Base-by-base conservation (phyloP, 176 grass and related monocot genomes). In the Triticum timopheevii region DNA sequence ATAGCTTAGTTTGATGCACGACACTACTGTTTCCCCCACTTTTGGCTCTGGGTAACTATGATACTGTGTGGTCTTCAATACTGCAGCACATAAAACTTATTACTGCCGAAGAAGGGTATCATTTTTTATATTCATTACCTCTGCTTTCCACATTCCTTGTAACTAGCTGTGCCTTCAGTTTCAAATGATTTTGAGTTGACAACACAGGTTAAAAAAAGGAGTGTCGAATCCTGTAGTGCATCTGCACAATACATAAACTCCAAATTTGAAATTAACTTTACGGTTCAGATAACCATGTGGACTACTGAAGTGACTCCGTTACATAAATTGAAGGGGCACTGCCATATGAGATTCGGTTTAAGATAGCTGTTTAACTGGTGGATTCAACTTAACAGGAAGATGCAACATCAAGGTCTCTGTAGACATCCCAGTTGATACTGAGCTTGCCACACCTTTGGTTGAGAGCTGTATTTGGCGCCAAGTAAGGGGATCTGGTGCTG, bases 401-500 rank as follows among this genome's bases (percentile, higher is more conserved):
- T 98, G 96, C 62, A 83, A 91, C 80, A 91, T 98, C 73, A 88
- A 82, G 19, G 85, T 96, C 19, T 86, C 39, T 69, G 52, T 96
- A 77, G 86, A 92, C 33, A 85, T 98, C 78, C 96, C 96, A 80
- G n/a, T 64, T 73, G 84, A 88, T 79, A 92, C 92, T 63, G 88
- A 98, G 91, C 90, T 98, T 39, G 86, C 88, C 17, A 69, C 84
- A 16, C 90, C 91, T 65, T 73, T 92, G 89, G 88, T 75, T 10
- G 82, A 94, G 82, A 94, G 86, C 67, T 92, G 86, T 86, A 86
- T 98, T 36, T 94, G 90, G 89, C 76, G 82, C 63, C 96, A 95
- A 85, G 88, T 87, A 56, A 93, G 93, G 91, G 96, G 96, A 70
- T 98, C 93, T 80, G 96, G 80, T 82, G 84, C 90, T 79, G 93